These are phyloP conservation scores for Fagopyrum homotropicum DNA, from an alignment of 148 eudicot genomes.

Conservation along the genomic window DNA sequence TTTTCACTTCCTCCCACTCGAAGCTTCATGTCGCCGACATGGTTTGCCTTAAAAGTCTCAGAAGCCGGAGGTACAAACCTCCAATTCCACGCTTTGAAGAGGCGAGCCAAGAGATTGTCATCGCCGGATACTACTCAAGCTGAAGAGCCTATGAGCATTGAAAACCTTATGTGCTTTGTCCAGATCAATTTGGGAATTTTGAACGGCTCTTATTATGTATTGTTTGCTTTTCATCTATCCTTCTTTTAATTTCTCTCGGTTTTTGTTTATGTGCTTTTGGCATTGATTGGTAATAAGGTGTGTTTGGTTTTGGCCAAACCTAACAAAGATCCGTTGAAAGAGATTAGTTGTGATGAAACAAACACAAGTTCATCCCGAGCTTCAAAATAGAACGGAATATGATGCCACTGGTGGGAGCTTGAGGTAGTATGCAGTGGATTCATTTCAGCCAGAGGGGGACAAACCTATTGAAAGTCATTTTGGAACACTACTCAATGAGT, in stretches of 20 bases:
- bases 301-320: neutral
- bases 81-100: slow-evolving; percentile 15
- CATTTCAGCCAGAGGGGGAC: slow-evolving; percentile 33
- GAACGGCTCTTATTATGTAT: slow-evolving; percentile 70
- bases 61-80: neutral
- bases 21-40: neutral
- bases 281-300: neutral
- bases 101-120: slow-evolving; percentile 12
- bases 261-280: neutral
- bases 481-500: slow-evolving; percentile 44
- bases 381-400: slow-evolving; percentile 24
- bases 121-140: slow-evolving; percentile 13
- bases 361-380: slow-evolving; percentile 21
- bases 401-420: slow-evolving; percentile 31
- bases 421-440: slow-evolving; percentile 31
- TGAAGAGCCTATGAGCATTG: slow-evolving; percentile 47
- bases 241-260: neutral
- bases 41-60: slow-evolving; percentile 11
- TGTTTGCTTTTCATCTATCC: slow-evolving; percentile 5
- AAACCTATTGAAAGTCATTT: slow-evolving; percentile 35
- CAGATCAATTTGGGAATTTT: slow-evolving; percentile 63
- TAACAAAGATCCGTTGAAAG: too few species aligned
- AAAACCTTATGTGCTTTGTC: slow-evolving; percentile 57
- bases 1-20: slow-evolving; percentile 19
- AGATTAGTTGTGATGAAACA: too few species aligned